Conservation (phyloP, 306 rosid genomes). For the Corylus americana region DNA sequence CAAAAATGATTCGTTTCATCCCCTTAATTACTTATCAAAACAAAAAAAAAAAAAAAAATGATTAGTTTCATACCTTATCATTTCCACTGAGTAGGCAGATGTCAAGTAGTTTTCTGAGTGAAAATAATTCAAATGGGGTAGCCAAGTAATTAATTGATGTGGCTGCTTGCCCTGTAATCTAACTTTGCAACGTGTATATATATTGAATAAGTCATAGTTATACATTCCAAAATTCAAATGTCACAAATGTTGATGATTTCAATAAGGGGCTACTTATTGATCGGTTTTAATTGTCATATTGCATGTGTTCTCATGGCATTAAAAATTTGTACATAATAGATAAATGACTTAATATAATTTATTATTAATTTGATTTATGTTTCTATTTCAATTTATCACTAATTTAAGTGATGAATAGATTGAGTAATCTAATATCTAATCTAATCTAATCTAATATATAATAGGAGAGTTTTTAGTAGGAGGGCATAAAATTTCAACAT, state of each 20-base stretch:
- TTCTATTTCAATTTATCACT: too few relatives aligned
- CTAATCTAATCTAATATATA: too few relatives aligned
- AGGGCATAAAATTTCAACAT: too few relatives aligned
- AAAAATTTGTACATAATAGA: too few relatives aligned
- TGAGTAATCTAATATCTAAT: too few relatives aligned
- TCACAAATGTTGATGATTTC: background rate
- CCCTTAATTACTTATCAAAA: too few relatives aligned
- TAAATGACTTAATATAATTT: background rate
- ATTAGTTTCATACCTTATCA: background rate
- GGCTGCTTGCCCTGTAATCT: background rate
- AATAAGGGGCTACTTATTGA: background rate
- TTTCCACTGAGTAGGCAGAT: background rate
- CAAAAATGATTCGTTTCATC: background rate
- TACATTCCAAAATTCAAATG: background rate
- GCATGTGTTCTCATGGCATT: background rate
- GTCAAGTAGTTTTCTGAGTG: background rate
- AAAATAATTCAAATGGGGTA: background rate
- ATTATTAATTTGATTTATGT: too few relatives aligned
- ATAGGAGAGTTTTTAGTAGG: too few relatives aligned
- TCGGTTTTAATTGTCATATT: background rate
- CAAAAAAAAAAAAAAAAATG: background rate
- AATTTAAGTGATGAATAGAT: background rate
- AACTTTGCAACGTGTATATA: background rate
- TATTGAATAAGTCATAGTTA: too few relatives aligned
- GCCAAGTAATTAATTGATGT: background rate